phyloP scores from a whole-genome alignment of 345 rosid species.

The Mallotus nudiflorus region DNA sequence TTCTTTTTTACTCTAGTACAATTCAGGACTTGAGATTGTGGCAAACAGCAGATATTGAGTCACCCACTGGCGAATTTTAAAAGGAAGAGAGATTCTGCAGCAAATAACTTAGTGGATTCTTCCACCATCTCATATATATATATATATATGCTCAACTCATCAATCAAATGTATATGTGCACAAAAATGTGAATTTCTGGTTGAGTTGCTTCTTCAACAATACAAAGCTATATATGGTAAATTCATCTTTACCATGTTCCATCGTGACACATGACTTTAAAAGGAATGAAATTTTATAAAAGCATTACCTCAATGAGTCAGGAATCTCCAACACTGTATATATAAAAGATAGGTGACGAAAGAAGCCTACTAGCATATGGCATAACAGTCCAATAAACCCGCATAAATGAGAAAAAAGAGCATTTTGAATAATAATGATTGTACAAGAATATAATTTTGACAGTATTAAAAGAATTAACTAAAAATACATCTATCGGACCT shows the following conservation, averaged over 20 bases:
- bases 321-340: neutral
- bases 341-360: too few species aligned
- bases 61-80: slow-evolving; percentile 18
- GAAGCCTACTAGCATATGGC: too few species aligned
- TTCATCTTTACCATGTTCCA: neutral
- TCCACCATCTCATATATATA: slow-evolving; percentile 20
- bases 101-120: slow-evolving; percentile 29
- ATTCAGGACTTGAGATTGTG: slow-evolving; percentile 10
- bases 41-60: slow-evolving; percentile 20
- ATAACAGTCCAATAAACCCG: too few species aligned
- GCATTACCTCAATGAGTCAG: neutral
- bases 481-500: too few species aligned
- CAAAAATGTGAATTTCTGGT: neutral
- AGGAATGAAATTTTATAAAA: neutral
- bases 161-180: neutral
- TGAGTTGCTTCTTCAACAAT: slow-evolving; percentile 19
- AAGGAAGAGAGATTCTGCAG: slow-evolving; percentile 25
- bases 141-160: neutral
- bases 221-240: neutral
- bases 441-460: too few species aligned
- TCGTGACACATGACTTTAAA: neutral
- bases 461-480: too few species aligned
- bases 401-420: too few species aligned
- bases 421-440: too few species aligned
- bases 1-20: neutral